These are phyloP conservation scores for Phytophthora tubulina DNA, from an alignment of 352 stramenopile genomes.

Conservation along the genomic window DNA sequence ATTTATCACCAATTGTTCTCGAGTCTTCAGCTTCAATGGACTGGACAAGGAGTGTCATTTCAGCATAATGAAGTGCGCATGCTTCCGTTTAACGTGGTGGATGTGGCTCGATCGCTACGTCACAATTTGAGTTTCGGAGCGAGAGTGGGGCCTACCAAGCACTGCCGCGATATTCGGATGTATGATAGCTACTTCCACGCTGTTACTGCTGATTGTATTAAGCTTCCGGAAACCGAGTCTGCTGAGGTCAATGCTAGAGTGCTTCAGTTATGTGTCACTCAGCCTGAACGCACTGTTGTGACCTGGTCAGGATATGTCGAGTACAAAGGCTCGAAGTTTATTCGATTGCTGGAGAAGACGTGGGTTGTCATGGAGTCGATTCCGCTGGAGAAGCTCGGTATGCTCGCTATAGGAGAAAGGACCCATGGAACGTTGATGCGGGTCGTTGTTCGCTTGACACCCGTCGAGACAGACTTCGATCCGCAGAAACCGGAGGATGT, in stretches of 20 bases:
- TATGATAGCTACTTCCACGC: constrained; percentile 28
- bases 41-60: constrained; percentile 5
- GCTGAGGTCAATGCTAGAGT: constrained; percentile 27
- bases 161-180: constrained; percentile 17
- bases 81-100: constrained; percentile 29
- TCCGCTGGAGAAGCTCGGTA: neutral
- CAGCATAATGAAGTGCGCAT: constrained; percentile 31
- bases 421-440: constrained; percentile 20
- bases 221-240: neutral
- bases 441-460: constrained; percentile 17
- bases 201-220: constrained; percentile 26
- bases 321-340: constrained; percentile 29
- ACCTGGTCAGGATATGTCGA: constrained; percentile 43
- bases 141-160: constrained; percentile 12
- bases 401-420: neutral
- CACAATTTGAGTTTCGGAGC: constrained; percentile 17
- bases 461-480: constrained; percentile 13
- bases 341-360: constrained; percentile 44
- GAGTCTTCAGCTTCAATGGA: constrained; percentile 13
- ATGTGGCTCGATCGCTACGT: constrained; percentile 24
- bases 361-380: constrained; percentile 29
- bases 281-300: constrained; percentile 9
- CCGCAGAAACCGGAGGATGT: constrained; percentile 10
- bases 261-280: constrained; percentile 21
- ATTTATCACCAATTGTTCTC: constrained; percentile 21